A percentile compares a stretch with the other conserved stretches of the same genome.
phyloP scores from a whole-genome alignment of 768 basidiomycete genomes.

The Lactarius tabidus region DNA sequence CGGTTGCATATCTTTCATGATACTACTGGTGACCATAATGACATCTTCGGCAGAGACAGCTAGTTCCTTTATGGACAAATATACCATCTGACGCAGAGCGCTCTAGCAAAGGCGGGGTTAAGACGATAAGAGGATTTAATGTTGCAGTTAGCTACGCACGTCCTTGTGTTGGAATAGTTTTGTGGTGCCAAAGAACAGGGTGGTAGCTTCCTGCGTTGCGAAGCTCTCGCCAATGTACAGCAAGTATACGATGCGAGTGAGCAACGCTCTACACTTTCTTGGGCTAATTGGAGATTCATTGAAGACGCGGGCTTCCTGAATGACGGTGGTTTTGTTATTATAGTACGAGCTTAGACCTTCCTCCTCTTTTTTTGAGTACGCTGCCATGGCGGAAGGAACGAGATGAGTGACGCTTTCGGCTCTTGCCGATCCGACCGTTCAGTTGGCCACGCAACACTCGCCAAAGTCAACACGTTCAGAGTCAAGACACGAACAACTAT shows the following conservation, averaged over 20 bases:
- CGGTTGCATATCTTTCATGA: slow-evolving; percentile 99
- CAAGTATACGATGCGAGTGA: slow-evolving; percentile 95
- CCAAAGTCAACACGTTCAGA: not conserved
- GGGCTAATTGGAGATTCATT: slow-evolving; percentile 99
- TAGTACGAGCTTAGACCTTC: slow-evolving; percentile 91
- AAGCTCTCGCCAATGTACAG: slow-evolving; percentile 96
- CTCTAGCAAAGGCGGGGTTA: slow-evolving; percentile 46
- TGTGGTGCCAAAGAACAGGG: slow-evolving; percentile 96
- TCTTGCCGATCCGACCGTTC: slow-evolving; percentile 3
- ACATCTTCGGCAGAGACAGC: slow-evolving; percentile 96
- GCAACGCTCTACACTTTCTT: slow-evolving; percentile 90
- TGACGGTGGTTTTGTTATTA: slow-evolving; percentile 96
- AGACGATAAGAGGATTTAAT: not conserved
- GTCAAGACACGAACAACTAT: not conserved
- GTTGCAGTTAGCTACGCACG: slow-evolving; percentile 49
- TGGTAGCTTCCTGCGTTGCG: slow-evolving; percentile 93
- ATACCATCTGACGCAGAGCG: slow-evolving; percentile 95
- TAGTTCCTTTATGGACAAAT: slow-evolving; percentile 97
- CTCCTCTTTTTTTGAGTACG: slow-evolving; percentile 94
- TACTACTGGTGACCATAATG: slow-evolving; percentile 98
- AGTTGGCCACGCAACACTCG: not conserved
- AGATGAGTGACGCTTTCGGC: slow-evolving; percentile 4
- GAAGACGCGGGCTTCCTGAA: slow-evolving; percentile 98
- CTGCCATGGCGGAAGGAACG: slow-evolving; percentile 49
- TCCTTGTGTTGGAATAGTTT: slow-evolving; percentile 99